Base-by-base conservation (phyloP, 2,329 filamentous ascomycete genomes). In the Gnomoniopsis smithogilvyi region DNA sequence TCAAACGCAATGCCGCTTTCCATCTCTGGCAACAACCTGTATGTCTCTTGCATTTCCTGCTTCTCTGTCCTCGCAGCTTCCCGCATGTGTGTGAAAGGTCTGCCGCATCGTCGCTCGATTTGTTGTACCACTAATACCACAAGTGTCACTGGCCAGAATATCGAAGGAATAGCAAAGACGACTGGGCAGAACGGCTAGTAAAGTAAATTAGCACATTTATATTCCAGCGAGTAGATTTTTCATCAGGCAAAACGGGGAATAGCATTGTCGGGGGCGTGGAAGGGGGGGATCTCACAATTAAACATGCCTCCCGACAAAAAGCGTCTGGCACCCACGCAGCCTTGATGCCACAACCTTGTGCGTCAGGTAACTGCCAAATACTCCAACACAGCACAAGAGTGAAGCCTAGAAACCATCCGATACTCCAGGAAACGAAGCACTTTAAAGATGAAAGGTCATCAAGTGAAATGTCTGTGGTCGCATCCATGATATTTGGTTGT, bases 141-240 rank as follows among this genome's bases (percentile, higher is more conserved):
- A 1, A 60, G 7, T 10, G 51, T 38, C 11, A 58, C 46, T 15
- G 59, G 59, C 59, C 59, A 60, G 54, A 60, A 50, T 46, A 60
- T 30, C 45, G 59, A 56, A 7, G 55, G 54, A 4, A 58, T 24
- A 21, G 53, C 14, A 51, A 58, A 58, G 30, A 60, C 26, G 49
- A 60, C 14, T 22, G 58, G 58, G 26, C 50, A 60, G n/a, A 60
- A n/a, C 6, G 50, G 54, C 54, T 56, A n/a, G 6, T 10, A 17
- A 19, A 7, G 15, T 11, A 15, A 10, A 33, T 56, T 30, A 56
- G 53, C 33, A 43, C 3, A 24, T 12, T 7, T 21, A 22, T n/a
- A 38, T 10, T 11, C 24, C n/a, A n/a, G n/a, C n/a, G n/a, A n/a
- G n/a, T n/a, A n/a, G n/a, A n/a, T n/a, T n/a, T n/a, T n/a, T n/a